Evolutionary conservation across 441 rosid species (phyloP), one percentile per base, ranked within the genome.

Genomic region (Eutrema salsugineum): DNA sequence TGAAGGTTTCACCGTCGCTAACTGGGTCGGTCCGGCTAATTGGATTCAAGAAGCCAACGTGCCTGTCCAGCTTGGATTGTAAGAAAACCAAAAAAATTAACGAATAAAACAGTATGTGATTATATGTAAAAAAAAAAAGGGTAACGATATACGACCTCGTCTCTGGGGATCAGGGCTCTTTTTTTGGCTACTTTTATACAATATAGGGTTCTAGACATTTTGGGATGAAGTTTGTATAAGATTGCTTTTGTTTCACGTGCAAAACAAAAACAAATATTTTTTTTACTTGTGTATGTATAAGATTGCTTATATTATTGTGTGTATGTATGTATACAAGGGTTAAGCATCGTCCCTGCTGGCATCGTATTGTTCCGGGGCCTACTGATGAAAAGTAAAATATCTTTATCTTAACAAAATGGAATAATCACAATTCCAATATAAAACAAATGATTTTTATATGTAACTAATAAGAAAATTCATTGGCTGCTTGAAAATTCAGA

Each of bases 11-110:
- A 80, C 87, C 0, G 91, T 71, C 6, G 59, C 59, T 12, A 33
- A 59, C n/a, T 75, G 84, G 70, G 11, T 79, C 10, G 70, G 62
- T 12, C 83, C 78, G 5, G 50, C 53, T 20, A 58, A 57, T 0
- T 88, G 85, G 84, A 51, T 81, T 66, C 66, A 63, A 46, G 76
- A 36, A 43, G 78, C 86, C 28, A 78, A 71, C 10, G 76, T 86
- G 15, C 84, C 84, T 9, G 78, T 71, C 47, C 70, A 67, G 22
- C 67, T 78, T 51, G 80, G 76, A 42, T 19, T 77, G 42, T 77
- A 70, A 77, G 58, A 40, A 17, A 62, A 54, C 17, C 22, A 58
- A 55, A 28, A 39, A 42, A 43, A 22, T 14, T 44, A 32, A 63
- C 2, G 30, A 76, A 70, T 70, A 68, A 75, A 17, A 76, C 22